Evolutionary conservation across 148 eudicot species (phyloP).

Genomic region (Rhododendron mucronatum): DNA sequence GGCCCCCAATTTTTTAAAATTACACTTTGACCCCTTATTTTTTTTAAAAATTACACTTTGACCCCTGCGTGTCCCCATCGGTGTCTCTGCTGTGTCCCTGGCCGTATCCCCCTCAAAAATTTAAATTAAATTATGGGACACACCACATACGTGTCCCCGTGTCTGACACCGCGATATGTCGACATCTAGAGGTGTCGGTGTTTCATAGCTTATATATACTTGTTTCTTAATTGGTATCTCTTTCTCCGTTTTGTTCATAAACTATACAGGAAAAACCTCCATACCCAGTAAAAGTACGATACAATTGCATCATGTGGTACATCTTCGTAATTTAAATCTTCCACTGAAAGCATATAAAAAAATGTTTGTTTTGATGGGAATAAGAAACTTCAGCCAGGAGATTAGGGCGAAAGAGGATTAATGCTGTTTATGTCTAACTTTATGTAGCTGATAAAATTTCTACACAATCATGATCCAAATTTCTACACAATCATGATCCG

Average conservation of each 20-base stretch:
- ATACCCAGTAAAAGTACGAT: neutral
- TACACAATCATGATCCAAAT: neutral
- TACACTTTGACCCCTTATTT: no score
- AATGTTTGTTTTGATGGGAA: neutral
- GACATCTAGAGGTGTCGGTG: no score
- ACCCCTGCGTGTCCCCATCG: no score
- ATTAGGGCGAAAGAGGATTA: neutral
- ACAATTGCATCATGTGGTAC: neutral
- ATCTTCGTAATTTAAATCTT: neutral
- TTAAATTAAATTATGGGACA: no score
- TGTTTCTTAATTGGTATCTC: neutral
- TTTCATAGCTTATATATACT: neutral
- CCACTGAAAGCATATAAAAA: neutral
- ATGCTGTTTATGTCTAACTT: neutral
- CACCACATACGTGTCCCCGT: no score
- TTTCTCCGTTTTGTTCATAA: neutral
- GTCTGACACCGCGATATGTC: no score
- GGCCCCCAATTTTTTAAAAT: no score
- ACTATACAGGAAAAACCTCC: neutral
- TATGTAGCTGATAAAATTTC: neutral
- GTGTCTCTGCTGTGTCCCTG: no score
- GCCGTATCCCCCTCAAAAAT: no score
- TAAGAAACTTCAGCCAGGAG: neutral
- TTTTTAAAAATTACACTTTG: no score
- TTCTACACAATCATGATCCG: neutral